A percentile compares a stretch with the other conserved stretches of the same genome.
Evolutionary conservation across 768 basidiomycete species (phyloP).

Genomic region (Auriculariales sp.): DNA sequence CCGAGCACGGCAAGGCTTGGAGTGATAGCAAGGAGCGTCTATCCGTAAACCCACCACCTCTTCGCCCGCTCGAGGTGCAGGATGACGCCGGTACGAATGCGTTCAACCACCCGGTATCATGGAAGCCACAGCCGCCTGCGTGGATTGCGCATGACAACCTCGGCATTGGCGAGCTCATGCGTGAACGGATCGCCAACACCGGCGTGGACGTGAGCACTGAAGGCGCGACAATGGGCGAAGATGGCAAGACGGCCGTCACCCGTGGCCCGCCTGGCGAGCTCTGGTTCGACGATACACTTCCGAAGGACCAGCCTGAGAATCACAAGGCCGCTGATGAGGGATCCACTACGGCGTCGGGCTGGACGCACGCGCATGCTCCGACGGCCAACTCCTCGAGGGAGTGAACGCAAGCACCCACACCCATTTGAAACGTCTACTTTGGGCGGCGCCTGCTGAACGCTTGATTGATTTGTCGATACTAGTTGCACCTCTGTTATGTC

Average conservation of each 20-base stretch:
- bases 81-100: constrained; percentile 19
- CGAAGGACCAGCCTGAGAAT: no score
- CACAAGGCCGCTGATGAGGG: no score
- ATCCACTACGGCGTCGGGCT: no score
- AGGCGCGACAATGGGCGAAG: constrained; percentile 17
- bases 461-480: no score
- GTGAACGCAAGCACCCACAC: no score
- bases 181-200: constrained; percentile 14
- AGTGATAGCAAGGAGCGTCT: constrained; percentile 15
- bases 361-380: no score
- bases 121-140: constrained; percentile 22
- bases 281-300: no score
- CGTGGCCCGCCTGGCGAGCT: constrained; percentile 19
- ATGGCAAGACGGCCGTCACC: constrained; percentile 17
- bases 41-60: not conserved
- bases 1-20: not conserved
- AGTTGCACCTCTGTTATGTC: no score
- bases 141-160: constrained; percentile 31
- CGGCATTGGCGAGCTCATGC: constrained; percentile 21
- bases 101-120: constrained; percentile 34
- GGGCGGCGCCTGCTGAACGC: no score
- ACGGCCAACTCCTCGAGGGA: no score
- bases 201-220: constrained; percentile 21
- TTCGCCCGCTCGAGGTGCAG: not conserved
- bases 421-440: no score